These are phyloP conservation scores for Tubosaeta sp. DNA, from an alignment of 768 basidiomycete genomes.

Conservation along the genomic window DNA sequence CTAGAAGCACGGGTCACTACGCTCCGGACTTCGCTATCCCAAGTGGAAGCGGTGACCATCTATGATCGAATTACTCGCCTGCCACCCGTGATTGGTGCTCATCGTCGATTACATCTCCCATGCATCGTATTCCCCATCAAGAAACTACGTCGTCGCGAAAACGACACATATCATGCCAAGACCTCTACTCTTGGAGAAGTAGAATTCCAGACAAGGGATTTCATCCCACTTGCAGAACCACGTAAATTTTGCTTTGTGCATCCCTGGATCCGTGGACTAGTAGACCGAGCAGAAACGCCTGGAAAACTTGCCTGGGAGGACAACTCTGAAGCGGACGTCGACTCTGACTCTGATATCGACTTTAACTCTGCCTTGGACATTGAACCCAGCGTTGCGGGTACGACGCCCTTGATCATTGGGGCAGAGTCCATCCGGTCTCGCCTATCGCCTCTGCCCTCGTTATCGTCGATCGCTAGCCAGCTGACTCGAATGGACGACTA, in stretches of 20 bases:
- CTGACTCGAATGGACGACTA: slow-evolving; percentile 2
- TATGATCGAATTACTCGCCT: slow-evolving; percentile 5
- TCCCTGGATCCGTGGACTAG: slow-evolving; percentile 9
- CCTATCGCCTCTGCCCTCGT: neutral
- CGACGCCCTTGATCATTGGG: neutral
- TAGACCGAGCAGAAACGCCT: neutral
- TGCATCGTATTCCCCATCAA: slow-evolving; percentile 9
- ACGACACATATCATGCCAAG: slow-evolving; percentile 4
- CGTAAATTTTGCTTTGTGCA: slow-evolving; percentile 8
- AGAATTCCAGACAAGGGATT: slow-evolving; percentile 3
- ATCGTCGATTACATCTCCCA: slow-evolving; percentile 9
- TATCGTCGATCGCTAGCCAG: slow-evolving; percentile 2
- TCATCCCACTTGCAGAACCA: slow-evolving; percentile 1
- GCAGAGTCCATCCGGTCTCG: slow-evolving; percentile 1
- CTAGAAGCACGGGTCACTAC: neutral
- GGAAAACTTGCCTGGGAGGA: slow-evolving; percentile 2
- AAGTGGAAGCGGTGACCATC: slow-evolving; percentile 1
- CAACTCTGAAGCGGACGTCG: slow-evolving; percentile 3
- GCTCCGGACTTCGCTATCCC: neutral
- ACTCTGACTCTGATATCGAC: slow-evolving; percentile 6
- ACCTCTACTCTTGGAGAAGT: slow-evolving; percentile 7
- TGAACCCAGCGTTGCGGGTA: neutral
- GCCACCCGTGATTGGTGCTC: slow-evolving; percentile 4
- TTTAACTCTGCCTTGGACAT: slow-evolving; percentile 3
- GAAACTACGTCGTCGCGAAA: slow-evolving; percentile 1